phyloP scores from a whole-genome alignment of 257 asterid species.

The Penstemon newberryi region DNA sequence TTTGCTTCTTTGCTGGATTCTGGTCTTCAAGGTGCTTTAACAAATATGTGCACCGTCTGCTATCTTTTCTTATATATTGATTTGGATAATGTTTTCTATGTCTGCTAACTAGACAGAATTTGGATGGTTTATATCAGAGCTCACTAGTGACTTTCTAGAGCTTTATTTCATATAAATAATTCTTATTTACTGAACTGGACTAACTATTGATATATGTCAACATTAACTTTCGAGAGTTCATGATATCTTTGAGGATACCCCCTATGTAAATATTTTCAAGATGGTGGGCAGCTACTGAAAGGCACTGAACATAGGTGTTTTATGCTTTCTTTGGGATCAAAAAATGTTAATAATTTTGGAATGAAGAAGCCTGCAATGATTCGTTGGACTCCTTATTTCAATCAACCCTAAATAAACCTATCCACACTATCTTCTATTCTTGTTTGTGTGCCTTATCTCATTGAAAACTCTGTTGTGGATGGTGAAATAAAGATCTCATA shows the following conservation, averaged over 20 bases:
- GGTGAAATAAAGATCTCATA: slow-evolving; percentile 6
- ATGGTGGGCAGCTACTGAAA: slow-evolving; percentile 13
- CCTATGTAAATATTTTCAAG: slow-evolving; percentile 8
- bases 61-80: slow-evolving; percentile 16
- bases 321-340: slow-evolving; percentile 4
- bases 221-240: background rate
- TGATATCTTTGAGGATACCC: slow-evolving; percentile 6
- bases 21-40: slow-evolving; percentile 74
- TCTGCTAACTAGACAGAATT: slow-evolving; percentile 8
- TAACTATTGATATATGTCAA: background rate
- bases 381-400: slow-evolving; percentile 2
- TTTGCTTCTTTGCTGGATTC: slow-evolving; percentile 94
- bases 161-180: background rate
- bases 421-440: background rate
- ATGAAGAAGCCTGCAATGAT: slow-evolving; percentile 8
- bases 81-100: slow-evolving; percentile 17
- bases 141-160: slow-evolving; percentile 1
- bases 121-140: background rate
- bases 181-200: slow-evolving; percentile 19
- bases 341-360: slow-evolving; percentile 16
- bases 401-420: background rate
- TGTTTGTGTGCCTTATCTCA: slow-evolving; percentile 11
- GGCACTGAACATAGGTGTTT: slow-evolving; percentile 1
- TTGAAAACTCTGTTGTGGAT: slow-evolving; percentile 5
- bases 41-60: slow-evolving; percentile 11